Conservation (phyloP, 1,139 yeast genomes). For the Hyphopichia wangnamkhiaoensis region DNA sequence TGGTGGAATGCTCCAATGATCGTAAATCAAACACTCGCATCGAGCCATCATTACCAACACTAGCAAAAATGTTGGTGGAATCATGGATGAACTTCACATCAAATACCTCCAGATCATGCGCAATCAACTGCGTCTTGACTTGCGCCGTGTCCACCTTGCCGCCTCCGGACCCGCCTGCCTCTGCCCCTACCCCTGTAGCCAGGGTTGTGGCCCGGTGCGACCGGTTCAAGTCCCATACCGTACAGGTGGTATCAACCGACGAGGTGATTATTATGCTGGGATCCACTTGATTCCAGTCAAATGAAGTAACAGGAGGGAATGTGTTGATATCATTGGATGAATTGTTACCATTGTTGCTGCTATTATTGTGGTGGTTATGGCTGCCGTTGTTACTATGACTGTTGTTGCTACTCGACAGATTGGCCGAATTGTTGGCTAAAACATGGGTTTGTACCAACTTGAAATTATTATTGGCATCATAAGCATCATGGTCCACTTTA, state of each 20-base stretch:
- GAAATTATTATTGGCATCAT: constrained; percentile 31
- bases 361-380: neutral
- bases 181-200: too few species aligned
- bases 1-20: constrained; percentile 89
- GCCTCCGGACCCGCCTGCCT: constrained; percentile 11
- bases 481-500: constrained; percentile 43
- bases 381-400: neutral
- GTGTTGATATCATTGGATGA: constrained; percentile 46
- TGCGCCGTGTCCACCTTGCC: constrained; percentile 55
- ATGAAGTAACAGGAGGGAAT: constrained; percentile 84
- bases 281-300: constrained; percentile 86
- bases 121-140: constrained; percentile 91
- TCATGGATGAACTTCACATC: constrained; percentile 85
- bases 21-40: constrained; percentile 89
- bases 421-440: constrained; percentile 35
- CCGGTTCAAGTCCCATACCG: constrained; percentile 82
- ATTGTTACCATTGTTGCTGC: constrained; percentile 2
- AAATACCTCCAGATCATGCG: constrained; percentile 93
- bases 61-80: constrained; percentile 78
- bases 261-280: constrained; percentile 76
- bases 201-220: too few species aligned
- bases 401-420: neutral
- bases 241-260: constrained; percentile 94
- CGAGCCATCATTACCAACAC: constrained; percentile 95
- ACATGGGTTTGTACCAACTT: constrained; percentile 41